Conservation (phyloP, 805 yeast species). For the Saccharomycopsis sp. region DNA sequence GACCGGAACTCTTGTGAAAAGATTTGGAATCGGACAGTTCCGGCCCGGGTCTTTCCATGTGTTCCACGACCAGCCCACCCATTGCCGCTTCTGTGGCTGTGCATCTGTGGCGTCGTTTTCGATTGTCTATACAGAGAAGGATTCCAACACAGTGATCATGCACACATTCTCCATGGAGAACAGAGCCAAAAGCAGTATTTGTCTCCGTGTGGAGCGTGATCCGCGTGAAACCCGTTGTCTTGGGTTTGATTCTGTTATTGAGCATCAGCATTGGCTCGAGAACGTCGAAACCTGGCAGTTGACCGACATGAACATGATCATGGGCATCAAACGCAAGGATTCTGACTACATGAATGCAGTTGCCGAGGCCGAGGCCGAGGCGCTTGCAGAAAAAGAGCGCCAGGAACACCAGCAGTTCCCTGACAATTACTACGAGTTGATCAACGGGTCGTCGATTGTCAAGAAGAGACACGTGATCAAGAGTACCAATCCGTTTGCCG, state of each 20-base stretch:
- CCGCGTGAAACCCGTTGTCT: conserved; percentile 85
- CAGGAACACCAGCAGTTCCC: neutral
- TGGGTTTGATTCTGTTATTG: conserved; percentile 72
- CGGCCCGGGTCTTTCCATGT: conserved; percentile 56
- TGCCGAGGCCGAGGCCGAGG: conserved; percentile 24
- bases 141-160: conserved; percentile 50
- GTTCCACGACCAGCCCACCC: conserved; percentile 79
- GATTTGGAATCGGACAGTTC: conserved; percentile 55
- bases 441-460: neutral
- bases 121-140: conserved; percentile 59
- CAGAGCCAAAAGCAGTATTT: conserved; percentile 70
- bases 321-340: conserved; percentile 54
- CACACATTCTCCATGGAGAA: conserved; percentile 71
- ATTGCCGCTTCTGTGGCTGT: conserved; percentile 88
- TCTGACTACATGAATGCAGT: conserved; percentile 6
- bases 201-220: conserved; percentile 87
- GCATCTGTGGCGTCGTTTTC: conserved; percentile 71
- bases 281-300: conserved; percentile 73
- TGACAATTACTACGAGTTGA: neutral
- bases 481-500: neutral
- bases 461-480: neutral
- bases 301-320: conserved; percentile 68
- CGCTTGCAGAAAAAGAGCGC: conserved; percentile 20
- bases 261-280: conserved; percentile 59
- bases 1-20: conserved; percentile 64